phyloP scores from a whole-genome alignment of 108 stramenopile species.

The Cyclotella baltica region DNA sequence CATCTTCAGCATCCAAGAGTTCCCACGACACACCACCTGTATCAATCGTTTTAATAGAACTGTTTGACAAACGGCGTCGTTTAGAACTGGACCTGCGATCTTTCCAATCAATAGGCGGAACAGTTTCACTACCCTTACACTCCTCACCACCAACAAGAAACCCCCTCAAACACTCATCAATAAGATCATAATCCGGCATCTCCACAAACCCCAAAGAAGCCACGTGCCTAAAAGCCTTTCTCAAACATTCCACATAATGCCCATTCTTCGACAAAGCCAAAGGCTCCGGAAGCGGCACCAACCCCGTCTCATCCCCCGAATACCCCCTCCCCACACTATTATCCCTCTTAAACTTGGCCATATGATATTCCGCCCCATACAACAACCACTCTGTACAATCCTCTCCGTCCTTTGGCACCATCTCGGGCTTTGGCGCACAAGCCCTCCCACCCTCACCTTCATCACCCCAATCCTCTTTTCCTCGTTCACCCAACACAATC shows the following conservation, averaged over 20 bases:
- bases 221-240: conserved; percentile 79
- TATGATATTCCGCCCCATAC: conserved; percentile 81
- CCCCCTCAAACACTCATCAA: conserved; percentile 67
- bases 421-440: conserved; percentile 34
- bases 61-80: conserved; percentile 18
- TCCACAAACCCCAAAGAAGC: conserved; percentile 67
- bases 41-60: conserved; percentile 19
- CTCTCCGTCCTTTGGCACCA: conserved; percentile 43
- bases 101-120: conserved; percentile 54
- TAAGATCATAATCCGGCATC: conserved; percentile 78
- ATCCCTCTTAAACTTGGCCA: conserved; percentile 59
- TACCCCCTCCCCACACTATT: neutral
- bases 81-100: conserved; percentile 38
- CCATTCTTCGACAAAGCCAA: conserved; percentile 65
- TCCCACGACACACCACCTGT: conserved; percentile 45
- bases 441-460: conserved; percentile 24
- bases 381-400: conserved; percentile 70
- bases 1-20: conserved; percentile 46
- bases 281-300: conserved; percentile 62
- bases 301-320: conserved; percentile 21
- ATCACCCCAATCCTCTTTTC: conserved; percentile 37
- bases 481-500: conserved; percentile 69
- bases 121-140: conserved; percentile 20
- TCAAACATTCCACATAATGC: conserved; percentile 59
- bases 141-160: conserved; percentile 54